These are phyloP conservation scores for Saturnispora hagleri DNA, from an alignment of 805 yeast species.

Conservation along the genomic window DNA sequence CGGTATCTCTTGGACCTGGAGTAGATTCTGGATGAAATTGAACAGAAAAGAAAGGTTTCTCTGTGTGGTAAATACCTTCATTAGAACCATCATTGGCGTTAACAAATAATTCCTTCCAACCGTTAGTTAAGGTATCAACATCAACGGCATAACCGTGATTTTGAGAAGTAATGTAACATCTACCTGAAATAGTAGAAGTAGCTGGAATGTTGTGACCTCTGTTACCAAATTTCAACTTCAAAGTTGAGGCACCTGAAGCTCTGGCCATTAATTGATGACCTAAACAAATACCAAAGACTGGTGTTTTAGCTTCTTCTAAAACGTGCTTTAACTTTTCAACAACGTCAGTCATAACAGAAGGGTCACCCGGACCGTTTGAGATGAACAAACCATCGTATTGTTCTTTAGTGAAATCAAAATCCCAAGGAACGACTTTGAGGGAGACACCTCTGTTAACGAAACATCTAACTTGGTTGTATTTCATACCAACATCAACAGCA, in stretches of 20 bases:
- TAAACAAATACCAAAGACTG: constrained; percentile 94
- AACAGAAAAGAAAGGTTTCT: constrained; percentile 88
- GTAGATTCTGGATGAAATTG: constrained; percentile 99
- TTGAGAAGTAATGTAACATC: constrained; percentile 97
- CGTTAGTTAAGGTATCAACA: constrained; percentile 55
- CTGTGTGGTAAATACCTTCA: constrained; percentile 92
- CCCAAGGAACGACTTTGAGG: constrained; percentile 91
- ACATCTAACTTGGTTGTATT: constrained; percentile 95
- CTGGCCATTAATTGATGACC: constrained; percentile 96
- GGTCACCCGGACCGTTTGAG: constrained; percentile 99
- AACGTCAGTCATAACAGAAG: constrained; percentile 68
- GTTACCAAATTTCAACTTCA: constrained; percentile 93
- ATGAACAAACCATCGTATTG: constrained; percentile 90
- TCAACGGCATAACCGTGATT: constrained; percentile 99
- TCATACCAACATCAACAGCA: constrained; percentile 97
- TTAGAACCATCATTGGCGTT: constrained; percentile 96
- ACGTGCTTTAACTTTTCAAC: constrained; percentile 51
- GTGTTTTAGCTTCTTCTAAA: constrained; percentile 61
- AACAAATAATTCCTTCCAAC: constrained; percentile 91
- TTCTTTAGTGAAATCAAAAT: constrained; percentile 73
- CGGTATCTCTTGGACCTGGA: constrained; percentile 99
- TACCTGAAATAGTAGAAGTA: constrained; percentile 75
- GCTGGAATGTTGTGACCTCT: constrained; percentile 98
- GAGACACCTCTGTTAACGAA: constrained; percentile 95
- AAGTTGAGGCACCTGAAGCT: constrained; percentile 90